Base-by-base conservation (phyloP, 768 basidiomycete species). In the Gloeostereum incarnatum region DNA sequence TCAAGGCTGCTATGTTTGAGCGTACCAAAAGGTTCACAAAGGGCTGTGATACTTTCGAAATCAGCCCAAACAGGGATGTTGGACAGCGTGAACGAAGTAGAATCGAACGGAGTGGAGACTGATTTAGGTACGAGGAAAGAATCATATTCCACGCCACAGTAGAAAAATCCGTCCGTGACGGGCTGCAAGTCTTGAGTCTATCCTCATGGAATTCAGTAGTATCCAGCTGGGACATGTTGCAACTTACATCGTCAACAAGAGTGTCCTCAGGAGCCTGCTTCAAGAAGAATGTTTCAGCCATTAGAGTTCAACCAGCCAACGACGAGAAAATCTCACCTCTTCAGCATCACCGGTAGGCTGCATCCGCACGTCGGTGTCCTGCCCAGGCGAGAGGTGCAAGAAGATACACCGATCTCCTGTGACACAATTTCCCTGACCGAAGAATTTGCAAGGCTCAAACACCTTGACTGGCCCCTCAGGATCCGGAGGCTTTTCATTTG, bases 341-440 rank as follows among this genome's bases (percentile, higher is more conserved):
- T 19, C n/a, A 14, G 5, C 6, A 46, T 40, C 38, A 54, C 50
- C 26, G 59, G 22, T 2, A 34, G 34, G 11, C 45, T 51, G 29
- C 54, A 49, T 43, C 39, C 29, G 33, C 44, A 30, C 17, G 18
- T 35, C 34, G 30, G 10, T 18, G 7, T 13, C 19, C 9, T 16
- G 9, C 11, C 13, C 25, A 11, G 37, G 43, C n/a, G 47, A 36
- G 22, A 58, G 44, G 37, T 65, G 65, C 14, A 47, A 38, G 35
- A 49, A 59, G 6, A 6, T 24, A 37, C 64, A 65, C 8, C 33
- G 31, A 20, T 59, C 58, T 9, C 58, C 60, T 8, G 17, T 43
- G 8, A 5, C 7, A 35, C 64, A 65, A 45, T 53, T 48, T 6
- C 63, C 62, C 44, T 65, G 61, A 2, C 56, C 60, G 46, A 54